Evolutionary conservation across 768 basidiomycete species (phyloP).

Genomic region (Pleurotus platypus): DNA sequence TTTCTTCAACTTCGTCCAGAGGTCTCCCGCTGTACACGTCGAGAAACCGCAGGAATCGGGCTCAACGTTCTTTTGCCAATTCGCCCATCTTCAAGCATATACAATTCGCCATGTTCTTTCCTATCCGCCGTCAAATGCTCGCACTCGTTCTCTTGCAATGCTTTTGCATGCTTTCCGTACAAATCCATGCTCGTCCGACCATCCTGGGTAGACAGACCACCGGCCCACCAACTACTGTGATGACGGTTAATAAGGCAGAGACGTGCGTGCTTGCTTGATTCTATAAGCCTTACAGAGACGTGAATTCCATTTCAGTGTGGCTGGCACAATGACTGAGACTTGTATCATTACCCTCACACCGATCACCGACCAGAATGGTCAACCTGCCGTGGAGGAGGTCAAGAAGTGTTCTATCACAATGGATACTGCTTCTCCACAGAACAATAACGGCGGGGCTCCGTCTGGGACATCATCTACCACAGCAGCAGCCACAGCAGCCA

Average conservation of each 20-base stretch:
- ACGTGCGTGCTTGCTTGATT: conserved; percentile 36
- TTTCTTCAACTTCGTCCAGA: conserved; percentile 17
- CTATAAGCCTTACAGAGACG: conserved; percentile 3
- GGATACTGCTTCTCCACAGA: conserved; percentile 13
- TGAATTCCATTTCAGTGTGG: conserved; percentile 29
- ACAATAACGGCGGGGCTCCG: not conserved
- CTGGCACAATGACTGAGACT: conserved; percentile 52
- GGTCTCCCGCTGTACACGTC: conserved; percentile 27
- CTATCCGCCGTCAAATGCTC: conserved; percentile 25
- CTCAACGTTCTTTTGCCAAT: conserved; percentile 28
- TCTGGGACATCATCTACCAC: conserved; percentile 10
- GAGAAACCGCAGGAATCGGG: conserved; percentile 52
- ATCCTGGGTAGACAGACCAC: conserved; percentile 26
- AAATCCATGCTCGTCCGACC: conserved; percentile 35
- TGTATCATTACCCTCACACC: conserved; percentile 59
- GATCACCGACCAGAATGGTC: conserved; percentile 43
- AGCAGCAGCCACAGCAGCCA: conserved; percentile 13
- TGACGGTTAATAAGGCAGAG: conserved; percentile 38
- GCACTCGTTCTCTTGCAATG: conserved; percentile 36
- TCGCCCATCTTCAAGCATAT: conserved; percentile 17
- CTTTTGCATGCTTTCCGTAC: conserved; percentile 28
- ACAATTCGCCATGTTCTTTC: conserved; percentile 33
- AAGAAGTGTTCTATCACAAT: conserved; percentile 44
- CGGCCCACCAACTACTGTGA: conserved; percentile 32
- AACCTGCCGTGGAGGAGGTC: conserved; percentile 49